Percentiles rank a stretch among this genome's conserved stretches.
phyloP scores from a whole-genome alignment of 75 land plant species.

The Larix kaempferi region DNA sequence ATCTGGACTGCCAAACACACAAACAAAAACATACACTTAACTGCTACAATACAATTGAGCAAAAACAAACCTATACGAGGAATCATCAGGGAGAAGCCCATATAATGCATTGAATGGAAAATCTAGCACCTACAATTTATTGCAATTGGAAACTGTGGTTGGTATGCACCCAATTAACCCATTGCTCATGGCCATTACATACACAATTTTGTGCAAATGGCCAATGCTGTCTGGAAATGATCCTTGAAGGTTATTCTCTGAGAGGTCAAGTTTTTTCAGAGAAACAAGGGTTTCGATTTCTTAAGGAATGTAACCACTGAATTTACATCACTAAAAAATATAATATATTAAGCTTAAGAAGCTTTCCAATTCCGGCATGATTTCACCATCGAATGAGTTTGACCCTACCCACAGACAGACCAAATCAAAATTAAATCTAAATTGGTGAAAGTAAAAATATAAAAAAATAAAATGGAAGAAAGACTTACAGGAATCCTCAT shows the following conservation, averaged over 20 bases:
- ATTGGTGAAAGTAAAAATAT: no score
- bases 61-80: not conserved
- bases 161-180: constrained; percentile 50
- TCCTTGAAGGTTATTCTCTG: constrained; percentile 40
- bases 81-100: constrained; percentile 33
- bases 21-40: no score
- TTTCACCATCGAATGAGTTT: constrained; percentile 27
- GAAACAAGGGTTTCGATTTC: constrained; percentile 30
- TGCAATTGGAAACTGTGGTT: constrained; percentile 37
- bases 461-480: no score
- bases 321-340: constrained; percentile 28
- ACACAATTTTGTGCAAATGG: constrained; percentile 22
- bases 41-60: no score
- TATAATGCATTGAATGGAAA: constrained; percentile 29
- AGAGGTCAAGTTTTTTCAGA: constrained; percentile 30
- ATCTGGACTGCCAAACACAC: no score
- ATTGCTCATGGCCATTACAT: constrained; percentile 16
- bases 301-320: constrained; percentile 45
- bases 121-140: constrained; percentile 27
- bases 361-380: constrained; percentile 40
- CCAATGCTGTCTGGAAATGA: constrained; percentile 38
- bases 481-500: no score
- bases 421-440: not conserved
- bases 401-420: constrained; percentile 15
- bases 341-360: constrained; percentile 15